A percentile compares a stretch with the other conserved stretches of the same genome.
Evolutionary conservation across 2,329 filamentous ascomycete species (phyloP).

Genomic region (Knufia fluminis): DNA sequence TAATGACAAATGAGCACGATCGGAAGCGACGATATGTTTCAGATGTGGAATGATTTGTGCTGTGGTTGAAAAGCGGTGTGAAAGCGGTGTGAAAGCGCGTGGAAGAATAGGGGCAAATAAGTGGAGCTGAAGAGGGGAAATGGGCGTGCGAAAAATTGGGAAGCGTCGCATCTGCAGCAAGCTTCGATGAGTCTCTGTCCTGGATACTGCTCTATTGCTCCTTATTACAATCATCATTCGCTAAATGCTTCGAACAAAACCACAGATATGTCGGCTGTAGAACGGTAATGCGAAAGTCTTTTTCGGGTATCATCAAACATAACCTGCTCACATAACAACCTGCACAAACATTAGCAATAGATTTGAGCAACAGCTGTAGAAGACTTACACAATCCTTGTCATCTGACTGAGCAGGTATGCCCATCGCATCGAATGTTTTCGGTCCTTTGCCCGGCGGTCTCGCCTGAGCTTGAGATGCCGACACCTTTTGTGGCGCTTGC

Average conservation of each 20-base stretch:
- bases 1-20: too few species aligned
- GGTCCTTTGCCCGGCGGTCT: slow-evolving; percentile 58
- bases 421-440: slow-evolving; percentile 97
- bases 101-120: not conserved
- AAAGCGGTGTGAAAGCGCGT: not conserved
- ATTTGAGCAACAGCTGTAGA: not conserved
- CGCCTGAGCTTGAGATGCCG: slow-evolving; percentile 21
- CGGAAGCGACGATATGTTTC: too few species aligned
- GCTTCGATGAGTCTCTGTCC: too few species aligned
- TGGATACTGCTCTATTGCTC: too few species aligned
- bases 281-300: not conserved
- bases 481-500: slow-evolving; percentile 33
- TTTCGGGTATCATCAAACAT: not conserved
- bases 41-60: too few species aligned
- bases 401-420: slow-evolving; percentile 71
- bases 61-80: not conserved
- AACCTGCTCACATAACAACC: slow-evolving; percentile 5
- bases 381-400: slow-evolving; percentile 80
- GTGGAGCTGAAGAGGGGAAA: not conserved
- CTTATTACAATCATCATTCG: too few species aligned
- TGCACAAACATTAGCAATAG: not conserved
- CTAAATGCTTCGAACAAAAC: too few species aligned
- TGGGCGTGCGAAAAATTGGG: not conserved
- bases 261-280: too few species aligned
- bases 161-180: too few species aligned